Percentiles rank a stretch among this genome's conserved stretches.
Conservation (phyloP, 352 stramenopile genomes). For the Pythium vanterpoolii region DNA sequence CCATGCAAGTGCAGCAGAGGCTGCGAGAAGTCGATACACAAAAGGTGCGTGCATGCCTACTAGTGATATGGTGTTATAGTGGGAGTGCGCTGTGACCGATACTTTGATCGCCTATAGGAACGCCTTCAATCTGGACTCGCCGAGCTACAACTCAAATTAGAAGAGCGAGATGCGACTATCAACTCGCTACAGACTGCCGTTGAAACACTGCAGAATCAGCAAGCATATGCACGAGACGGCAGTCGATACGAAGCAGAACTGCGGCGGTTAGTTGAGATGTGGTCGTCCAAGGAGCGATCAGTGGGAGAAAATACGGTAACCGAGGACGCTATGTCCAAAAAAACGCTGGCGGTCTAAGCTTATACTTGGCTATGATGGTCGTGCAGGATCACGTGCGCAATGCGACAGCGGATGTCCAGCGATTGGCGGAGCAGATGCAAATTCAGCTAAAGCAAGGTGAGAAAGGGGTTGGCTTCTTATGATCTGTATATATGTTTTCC, state of each 20-base stretch:
- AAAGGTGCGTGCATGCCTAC: constrained; percentile 1
- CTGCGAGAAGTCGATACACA: background rate
- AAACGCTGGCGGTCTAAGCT: background rate
- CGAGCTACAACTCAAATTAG: constrained; percentile 6
- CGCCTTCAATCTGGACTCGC: background rate
- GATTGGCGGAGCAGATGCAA: constrained; percentile 11
- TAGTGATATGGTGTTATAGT: background rate
- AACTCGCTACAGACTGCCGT: background rate
- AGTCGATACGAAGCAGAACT: constrained; percentile 1
- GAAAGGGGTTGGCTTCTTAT: background rate
- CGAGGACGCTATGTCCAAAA: background rate
- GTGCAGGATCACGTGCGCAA: constrained; percentile 22
- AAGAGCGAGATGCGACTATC: constrained; percentile 11
- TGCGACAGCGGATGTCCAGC: constrained; percentile 15
- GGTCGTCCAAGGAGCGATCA: constrained; percentile 15
- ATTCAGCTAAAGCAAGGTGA: constrained; percentile 24
- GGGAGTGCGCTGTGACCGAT: background rate
- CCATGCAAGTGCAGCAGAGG: constrained; percentile 1
- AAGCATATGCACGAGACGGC: background rate
- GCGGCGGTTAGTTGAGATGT: constrained; percentile 10
- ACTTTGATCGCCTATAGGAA: constrained; percentile 8
- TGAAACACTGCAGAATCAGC: background rate
- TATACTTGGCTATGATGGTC: background rate
- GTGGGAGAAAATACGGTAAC: constrained; percentile 17
- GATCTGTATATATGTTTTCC: background rate